Evolutionary conservation across 805 yeast genomes (phyloP).

Genomic region (Hanseniaspora pseudoguilliermondii): DNA sequence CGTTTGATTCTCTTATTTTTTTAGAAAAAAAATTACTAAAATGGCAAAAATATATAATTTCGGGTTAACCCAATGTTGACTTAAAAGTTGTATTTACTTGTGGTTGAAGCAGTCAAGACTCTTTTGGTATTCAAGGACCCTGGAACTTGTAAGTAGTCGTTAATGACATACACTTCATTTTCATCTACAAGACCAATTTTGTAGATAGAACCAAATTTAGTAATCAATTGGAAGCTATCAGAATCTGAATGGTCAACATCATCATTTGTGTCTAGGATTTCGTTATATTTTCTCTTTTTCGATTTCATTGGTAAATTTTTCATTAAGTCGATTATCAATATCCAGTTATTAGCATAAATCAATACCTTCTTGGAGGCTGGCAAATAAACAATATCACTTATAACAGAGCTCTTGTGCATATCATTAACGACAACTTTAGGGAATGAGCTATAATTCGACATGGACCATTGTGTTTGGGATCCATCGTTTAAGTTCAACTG

Average conservation of each 20-base stretch:
- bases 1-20: no score
- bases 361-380: background rate
- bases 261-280: background rate
- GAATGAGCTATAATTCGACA: slow-evolving; percentile 2
- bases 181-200: slow-evolving; percentile 2
- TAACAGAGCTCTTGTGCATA: slow-evolving; percentile 4
- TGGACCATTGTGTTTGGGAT: slow-evolving; percentile 10
- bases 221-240: background rate
- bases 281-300: slow-evolving; percentile 11
- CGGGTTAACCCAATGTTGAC: background rate
- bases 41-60: background rate
- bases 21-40: background rate
- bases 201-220: slow-evolving; percentile 5
- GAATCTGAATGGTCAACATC: background rate
- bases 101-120: background rate
- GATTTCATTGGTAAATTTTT: slow-evolving; percentile 11
- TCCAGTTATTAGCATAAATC: slow-evolving; percentile 9
- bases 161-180: slow-evolving; percentile 1
- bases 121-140: background rate
- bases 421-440: slow-evolving; percentile 8
- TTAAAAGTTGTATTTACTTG: slow-evolving; percentile 9
- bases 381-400: slow-evolving; percentile 1
- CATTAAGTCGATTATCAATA: background rate
- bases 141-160: slow-evolving; percentile 1
- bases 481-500: background rate